Conservation (phyloP, 192 early-diverging fungal genomes). For the Entrophospora sp. region DNA sequence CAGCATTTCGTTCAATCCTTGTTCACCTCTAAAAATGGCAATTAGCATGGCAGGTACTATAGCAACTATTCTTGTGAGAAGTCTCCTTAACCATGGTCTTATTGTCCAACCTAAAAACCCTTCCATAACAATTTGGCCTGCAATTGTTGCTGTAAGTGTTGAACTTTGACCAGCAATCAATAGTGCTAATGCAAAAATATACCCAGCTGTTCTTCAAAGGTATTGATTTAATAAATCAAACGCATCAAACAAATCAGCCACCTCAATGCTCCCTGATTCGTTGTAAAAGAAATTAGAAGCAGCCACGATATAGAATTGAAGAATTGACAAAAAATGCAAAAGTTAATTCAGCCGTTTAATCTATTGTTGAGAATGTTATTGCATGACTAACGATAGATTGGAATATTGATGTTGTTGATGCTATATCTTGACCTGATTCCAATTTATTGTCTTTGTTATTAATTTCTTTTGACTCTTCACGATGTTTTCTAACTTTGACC, state of each 20-base stretch:
- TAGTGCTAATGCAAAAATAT: conserved; percentile 66
- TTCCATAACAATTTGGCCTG: conserved; percentile 74
- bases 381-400: conserved; percentile 9
- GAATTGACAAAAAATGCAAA: conserved; percentile 70
- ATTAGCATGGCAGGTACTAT: conserved; percentile 65
- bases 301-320: conserved; percentile 70
- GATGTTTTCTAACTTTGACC: conserved; percentile 49
- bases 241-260: conserved; percentile 57
- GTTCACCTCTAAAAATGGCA: conserved; percentile 50
- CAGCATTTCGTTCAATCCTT: conserved; percentile 54
- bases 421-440: conserved; percentile 22
- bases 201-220: conserved; percentile 52
- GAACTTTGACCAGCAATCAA: conserved; percentile 67
- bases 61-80: conserved; percentile 59
- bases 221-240: conserved; percentile 47
- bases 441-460: conserved; percentile 21
- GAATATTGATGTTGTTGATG: conserved; percentile 15
- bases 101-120: conserved; percentile 58
- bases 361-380: conserved; percentile 37
- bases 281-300: conserved; percentile 58
- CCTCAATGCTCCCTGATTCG: conserved; percentile 1
- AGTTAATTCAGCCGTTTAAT: conserved; percentile 53
- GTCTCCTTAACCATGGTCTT: conserved; percentile 56
- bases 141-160: conserved; percentile 73
- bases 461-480: conserved; percentile 19